Percentiles rank a stretch among this genome's conserved stretches.
phyloP scores from a whole-genome alignment of 345 rosid species.

The Punica granatum region DNA sequence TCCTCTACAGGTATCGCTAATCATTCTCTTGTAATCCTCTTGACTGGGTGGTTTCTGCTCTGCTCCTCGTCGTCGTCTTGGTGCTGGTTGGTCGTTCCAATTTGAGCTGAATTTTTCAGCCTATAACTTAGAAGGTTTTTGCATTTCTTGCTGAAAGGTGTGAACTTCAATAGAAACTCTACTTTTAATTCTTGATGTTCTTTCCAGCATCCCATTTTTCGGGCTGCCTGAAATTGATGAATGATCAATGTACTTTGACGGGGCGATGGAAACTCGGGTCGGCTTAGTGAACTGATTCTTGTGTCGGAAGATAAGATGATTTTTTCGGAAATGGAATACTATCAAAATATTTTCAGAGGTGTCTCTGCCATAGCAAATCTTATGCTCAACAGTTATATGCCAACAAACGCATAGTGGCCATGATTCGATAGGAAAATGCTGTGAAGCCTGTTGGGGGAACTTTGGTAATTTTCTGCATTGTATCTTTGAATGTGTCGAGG shows the following conservation, averaged over 20 bases:
- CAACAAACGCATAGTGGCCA: not conserved
- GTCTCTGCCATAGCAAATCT: not conserved
- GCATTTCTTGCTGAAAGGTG: too few relatives aligned
- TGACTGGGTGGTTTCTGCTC: too few relatives aligned
- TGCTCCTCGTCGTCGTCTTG: too few relatives aligned
- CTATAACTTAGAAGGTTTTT: too few relatives aligned
- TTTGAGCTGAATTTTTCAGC: not conserved
- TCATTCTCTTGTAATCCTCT: not conserved
- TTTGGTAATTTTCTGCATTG: not conserved
- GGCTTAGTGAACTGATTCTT: not conserved
- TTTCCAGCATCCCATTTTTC: too few relatives aligned
- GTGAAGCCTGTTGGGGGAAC: not conserved
- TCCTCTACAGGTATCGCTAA: conserved; percentile 15
- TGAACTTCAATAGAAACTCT: too few relatives aligned
- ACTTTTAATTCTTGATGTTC: too few relatives aligned
- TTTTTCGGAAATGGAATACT: not conserved
- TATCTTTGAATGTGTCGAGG: not conserved
- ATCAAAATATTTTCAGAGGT: not conserved
- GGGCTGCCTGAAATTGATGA: not conserved
- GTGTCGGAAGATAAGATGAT: not conserved
- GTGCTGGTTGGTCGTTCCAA: not conserved
- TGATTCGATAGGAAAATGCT: not conserved
- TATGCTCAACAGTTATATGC: not conserved
- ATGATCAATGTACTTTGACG: not conserved
- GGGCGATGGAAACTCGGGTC: not conserved